A percentile compares a stretch with the other conserved stretches of the same genome.
phyloP scores from a whole-genome alignment of 768 basidiomycete genomes.

The Clathrus columnatus region DNA sequence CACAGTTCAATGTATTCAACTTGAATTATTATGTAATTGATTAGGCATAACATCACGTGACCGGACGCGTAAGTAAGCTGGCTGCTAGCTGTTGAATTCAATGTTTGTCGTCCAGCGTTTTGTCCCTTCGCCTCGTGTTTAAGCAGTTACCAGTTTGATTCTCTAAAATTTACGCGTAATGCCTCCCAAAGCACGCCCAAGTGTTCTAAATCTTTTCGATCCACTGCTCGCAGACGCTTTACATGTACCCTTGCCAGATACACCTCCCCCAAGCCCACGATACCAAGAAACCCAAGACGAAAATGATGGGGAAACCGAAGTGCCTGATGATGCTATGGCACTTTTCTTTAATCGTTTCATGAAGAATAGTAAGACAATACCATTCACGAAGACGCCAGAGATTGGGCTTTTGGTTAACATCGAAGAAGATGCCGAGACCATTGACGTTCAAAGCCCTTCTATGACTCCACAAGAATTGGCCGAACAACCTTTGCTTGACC shows the following conservation, averaged over 20 bases:
- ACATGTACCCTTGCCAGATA: slow-evolving; percentile 3
- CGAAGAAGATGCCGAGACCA: neutral
- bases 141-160: neutral
- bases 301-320: neutral
- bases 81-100: neutral
- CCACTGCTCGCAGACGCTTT: slow-evolving; percentile 2
- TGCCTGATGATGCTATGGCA: slow-evolving; percentile 3
- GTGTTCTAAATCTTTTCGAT: slow-evolving; percentile 8
- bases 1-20: neutral
- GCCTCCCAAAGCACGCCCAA: slow-evolving; percentile 3
- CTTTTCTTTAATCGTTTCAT: slow-evolving; percentile 7
- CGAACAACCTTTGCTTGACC: no score
- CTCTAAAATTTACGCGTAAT: neutral
- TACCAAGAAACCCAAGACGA: neutral
- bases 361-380: neutral
- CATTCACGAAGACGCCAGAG: neutral
- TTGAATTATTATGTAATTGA: neutral
- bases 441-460: neutral
- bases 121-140: neutral
- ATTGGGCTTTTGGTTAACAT: neutral
- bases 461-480: no score
- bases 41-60: neutral
- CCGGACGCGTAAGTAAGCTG: neutral
- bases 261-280: neutral
- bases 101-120: neutral